Base-by-base conservation (phyloP, 2,329 filamentous ascomycete species). In the Talaromyces sp. region DNA sequence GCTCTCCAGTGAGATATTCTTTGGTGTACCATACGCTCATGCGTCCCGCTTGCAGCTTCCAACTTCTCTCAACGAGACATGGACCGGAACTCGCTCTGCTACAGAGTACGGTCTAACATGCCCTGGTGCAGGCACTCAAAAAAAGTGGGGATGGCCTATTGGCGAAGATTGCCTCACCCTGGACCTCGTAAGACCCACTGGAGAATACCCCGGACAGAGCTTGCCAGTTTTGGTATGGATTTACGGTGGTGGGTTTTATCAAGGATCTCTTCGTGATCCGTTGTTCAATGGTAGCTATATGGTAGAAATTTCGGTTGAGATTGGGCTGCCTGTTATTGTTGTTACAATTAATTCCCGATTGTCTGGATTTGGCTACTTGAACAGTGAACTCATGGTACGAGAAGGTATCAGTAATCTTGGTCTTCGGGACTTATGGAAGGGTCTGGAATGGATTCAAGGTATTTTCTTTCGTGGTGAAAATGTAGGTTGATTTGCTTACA, bases 371-470 rank as follows among this genome's bases (percentile, higher is more conserved):
- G 90, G 89, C 0, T 91, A 92, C 72, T 27, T 53, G 8, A 53
- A 53, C 26, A 53, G 51, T 53, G 51, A 53, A 53, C 27, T 31
- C n/a, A 31, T 12, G 8, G 51, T 53, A 9, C 24, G 51, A 31
- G 51, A 53, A 31, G 51, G 51, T 10, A 31, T 53, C 21, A 31
- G 86, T 2, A 93, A 92, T 68, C 72, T 91, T 3, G 90, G 89
- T 3, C 80, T 90, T 2, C 78, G 89, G 0, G 90, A 93, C 67
- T 89, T 92, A 67, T 81, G 88, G 32, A 79, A 89, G 65, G 89
- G 83, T 0, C 77, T 93, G 7, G 76, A 92, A 69, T 93, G 90
- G 90, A 83, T 90, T 1, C 85, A 53, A 53, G 51, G 51, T 53
- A 52, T 52, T 52, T n/a, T 17, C 14, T 35, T 14, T 6, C 12